These are phyloP conservation scores for Pyricularia sp. DNA, from an alignment of 2,329 filamentous ascomycete genomes.

Conservation along the genomic window DNA sequence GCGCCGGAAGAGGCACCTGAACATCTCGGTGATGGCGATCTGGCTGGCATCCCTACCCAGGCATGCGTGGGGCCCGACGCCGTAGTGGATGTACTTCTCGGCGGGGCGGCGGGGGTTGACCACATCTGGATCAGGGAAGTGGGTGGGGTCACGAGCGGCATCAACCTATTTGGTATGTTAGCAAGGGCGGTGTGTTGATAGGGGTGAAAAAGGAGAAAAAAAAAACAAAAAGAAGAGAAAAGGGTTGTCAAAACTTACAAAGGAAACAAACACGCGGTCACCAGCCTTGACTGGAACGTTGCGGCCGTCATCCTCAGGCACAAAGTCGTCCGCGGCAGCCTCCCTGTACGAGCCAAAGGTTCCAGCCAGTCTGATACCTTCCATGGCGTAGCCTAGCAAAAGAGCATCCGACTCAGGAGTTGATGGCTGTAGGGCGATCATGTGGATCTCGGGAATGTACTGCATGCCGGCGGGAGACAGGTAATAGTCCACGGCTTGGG, in stretches of 20 bases:
- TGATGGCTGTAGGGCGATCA: slow-evolving; percentile 44
- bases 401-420: slow-evolving; percentile 50
- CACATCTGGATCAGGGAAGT: slow-evolving; percentile 51
- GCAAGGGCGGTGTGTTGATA: background rate
- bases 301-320: slow-evolving; percentile 41
- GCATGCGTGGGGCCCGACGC: slow-evolving; percentile 51
- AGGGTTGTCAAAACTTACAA: slow-evolving; percentile 27
- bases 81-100: slow-evolving; percentile 56
- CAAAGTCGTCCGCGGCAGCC: slow-evolving; percentile 33
- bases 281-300: slow-evolving; percentile 42
- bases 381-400: slow-evolving; percentile 61
- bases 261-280: slow-evolving; percentile 54
- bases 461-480: slow-evolving; percentile 45
- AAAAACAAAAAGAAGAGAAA: background rate
- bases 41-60: slow-evolving; percentile 52
- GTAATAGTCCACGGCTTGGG: slow-evolving; percentile 66
- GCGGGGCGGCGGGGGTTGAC: slow-evolving; percentile 56
- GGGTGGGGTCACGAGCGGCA: slow-evolving; percentile 43
- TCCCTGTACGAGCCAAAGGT: slow-evolving; percentile 53
- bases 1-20: slow-evolving; percentile 54
- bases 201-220: background rate
- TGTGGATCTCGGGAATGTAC: slow-evolving; percentile 52
- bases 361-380: slow-evolving; percentile 60
- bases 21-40: slow-evolving; percentile 56
- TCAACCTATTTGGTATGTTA: slow-evolving; percentile 15